Evolutionary conservation across 176 grass and related monocot species (phyloP).

Genomic region (Aegilops tauschii): DNA sequence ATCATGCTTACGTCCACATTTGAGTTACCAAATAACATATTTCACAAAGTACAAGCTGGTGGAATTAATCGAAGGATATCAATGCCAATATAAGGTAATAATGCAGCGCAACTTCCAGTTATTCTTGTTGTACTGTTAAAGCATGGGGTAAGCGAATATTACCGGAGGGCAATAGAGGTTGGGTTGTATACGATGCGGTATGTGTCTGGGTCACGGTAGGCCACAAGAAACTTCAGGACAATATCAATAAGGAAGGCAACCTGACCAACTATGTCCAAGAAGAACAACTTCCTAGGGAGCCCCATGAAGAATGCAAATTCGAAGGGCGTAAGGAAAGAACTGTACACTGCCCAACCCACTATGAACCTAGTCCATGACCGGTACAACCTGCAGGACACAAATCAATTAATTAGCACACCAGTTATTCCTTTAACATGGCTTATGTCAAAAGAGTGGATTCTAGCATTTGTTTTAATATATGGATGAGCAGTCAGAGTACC

Average conservation of each 20-base stretch:
- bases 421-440: neutral
- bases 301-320: conserved; percentile 95
- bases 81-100: neutral
- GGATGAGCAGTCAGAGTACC: neutral
- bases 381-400: conserved; percentile 58
- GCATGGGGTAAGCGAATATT: neutral
- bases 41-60: neutral
- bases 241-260: conserved; percentile 78
- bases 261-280: conserved; percentile 84
- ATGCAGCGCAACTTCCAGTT: neutral
- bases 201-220: conserved; percentile 75
- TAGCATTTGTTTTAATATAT: neutral
- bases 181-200: conserved; percentile 63
- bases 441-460: neutral
- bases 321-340: conserved; percentile 83
- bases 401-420: neutral
- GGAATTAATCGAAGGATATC: neutral
- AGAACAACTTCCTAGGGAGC: conserved; percentile 69
- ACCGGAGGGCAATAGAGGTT: conserved; percentile 66
- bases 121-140: neutral
- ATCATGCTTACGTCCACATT: neutral
- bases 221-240: conserved; percentile 62
- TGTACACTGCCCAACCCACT: conserved; percentile 82
- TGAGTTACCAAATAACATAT: neutral
- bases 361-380: conserved; percentile 76